Conservation (phyloP, 2,329 filamentous ascomycete species). For the Zalaria obscura region DNA sequence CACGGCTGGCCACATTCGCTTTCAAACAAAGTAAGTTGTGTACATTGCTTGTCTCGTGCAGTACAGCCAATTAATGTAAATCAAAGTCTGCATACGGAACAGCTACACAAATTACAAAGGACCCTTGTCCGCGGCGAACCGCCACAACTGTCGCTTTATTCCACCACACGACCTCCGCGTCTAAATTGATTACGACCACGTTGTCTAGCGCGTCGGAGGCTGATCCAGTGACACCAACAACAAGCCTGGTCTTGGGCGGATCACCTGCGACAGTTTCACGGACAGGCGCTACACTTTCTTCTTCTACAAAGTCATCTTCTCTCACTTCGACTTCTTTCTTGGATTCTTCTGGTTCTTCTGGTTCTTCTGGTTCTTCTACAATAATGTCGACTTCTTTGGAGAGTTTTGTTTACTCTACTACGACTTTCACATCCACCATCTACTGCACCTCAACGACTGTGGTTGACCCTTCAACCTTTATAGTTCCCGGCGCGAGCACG, state of each 20-base stretch:
- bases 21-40: too few relatives aligned
- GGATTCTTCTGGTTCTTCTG: not conserved
- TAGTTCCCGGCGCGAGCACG: not conserved
- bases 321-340: not conserved
- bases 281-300: not conserved
- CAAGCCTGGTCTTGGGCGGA: too few relatives aligned
- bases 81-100: too few relatives aligned
- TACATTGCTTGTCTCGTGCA: too few relatives aligned
- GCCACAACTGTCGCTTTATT: too few relatives aligned
- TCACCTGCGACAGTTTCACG: not conserved
- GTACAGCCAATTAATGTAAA: too few relatives aligned
- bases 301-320: not conserved
- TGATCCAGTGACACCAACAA: too few relatives aligned
- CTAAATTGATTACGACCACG: too few relatives aligned
- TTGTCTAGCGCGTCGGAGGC: too few relatives aligned
- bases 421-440: slow-evolving; percentile 1
- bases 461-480: not conserved
- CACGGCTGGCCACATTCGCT: not conserved
- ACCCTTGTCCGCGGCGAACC: too few relatives aligned
- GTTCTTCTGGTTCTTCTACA: not conserved
- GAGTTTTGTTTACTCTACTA: not conserved
- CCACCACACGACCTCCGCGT: too few relatives aligned
- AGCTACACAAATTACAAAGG: too few relatives aligned
- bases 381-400: not conserved
- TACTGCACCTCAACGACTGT: not conserved